Conservation (phyloP, 805 yeast genomes). For the Pichia ethanolica region DNA sequence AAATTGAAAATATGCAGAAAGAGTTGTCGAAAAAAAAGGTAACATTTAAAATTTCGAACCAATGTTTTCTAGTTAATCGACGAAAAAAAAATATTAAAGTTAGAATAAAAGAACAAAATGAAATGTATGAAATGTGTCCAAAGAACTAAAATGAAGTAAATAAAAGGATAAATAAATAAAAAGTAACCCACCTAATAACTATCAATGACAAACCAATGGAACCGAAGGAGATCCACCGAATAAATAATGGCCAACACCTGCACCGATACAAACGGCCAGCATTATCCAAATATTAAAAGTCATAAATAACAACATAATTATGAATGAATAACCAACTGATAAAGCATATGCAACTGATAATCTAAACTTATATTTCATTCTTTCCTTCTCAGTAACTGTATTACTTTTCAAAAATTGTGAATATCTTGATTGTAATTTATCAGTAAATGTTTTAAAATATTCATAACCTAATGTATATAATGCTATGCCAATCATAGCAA, state of each 20-base stretch:
- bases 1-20: too few species aligned
- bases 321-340: constrained; percentile 36
- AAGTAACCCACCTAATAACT: neutral
- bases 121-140: neutral
- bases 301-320: constrained; percentile 43
- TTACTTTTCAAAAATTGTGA: constrained; percentile 1
- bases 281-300: constrained; percentile 41
- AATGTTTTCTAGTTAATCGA: too few species aligned
- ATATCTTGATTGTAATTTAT: constrained; percentile 18
- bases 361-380: constrained; percentile 19
- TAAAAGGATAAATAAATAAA: neutral
- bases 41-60: too few species aligned
- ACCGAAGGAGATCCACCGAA: constrained; percentile 17
- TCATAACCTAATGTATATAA: constrained; percentile 32
- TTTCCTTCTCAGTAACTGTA: constrained; percentile 13
- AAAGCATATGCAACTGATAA: constrained; percentile 32
- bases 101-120: too few species aligned
- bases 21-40: too few species aligned
- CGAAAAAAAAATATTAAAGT: too few species aligned
- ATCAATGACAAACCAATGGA: constrained; percentile 24
- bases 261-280: constrained; percentile 36
- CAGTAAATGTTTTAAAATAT: constrained; percentile 23
- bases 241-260: constrained; percentile 32
- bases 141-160: too few species aligned
- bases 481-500: constrained; percentile 28